Percentiles rank a stretch among this genome's conserved stretches.
These are phyloP conservation scores for Haplosporangium sp. DNA, from an alignment of 371 early-diverging fungal species.

Conservation along the genomic window DNA sequence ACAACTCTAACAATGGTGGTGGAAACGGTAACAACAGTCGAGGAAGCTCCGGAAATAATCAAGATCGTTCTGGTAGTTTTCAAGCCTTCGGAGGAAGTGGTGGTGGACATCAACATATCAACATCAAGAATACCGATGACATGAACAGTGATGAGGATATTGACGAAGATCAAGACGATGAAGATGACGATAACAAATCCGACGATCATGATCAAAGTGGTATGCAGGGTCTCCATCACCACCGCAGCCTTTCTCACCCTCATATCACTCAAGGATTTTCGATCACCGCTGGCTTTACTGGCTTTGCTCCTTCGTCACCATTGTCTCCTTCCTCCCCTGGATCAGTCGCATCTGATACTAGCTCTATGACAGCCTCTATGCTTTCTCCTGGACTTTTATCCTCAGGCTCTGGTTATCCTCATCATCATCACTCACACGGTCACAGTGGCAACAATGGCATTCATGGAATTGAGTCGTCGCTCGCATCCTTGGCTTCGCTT, in stretches of 20 bases:
- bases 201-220: slow-evolving; percentile 11
- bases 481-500: slow-evolving; percentile 49
- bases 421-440: slow-evolving; percentile 16
- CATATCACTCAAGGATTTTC: slow-evolving; percentile 51
- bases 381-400: slow-evolving; percentile 36
- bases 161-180: slow-evolving; percentile 37
- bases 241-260: slow-evolving; percentile 39
- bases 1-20: neutral
- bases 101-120: slow-evolving; percentile 43
- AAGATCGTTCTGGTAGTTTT: slow-evolving; percentile 11
- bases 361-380: slow-evolving; percentile 44
- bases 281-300: slow-evolving; percentile 27
- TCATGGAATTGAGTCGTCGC: slow-evolving; percentile 48
- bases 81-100: slow-evolving; percentile 19
- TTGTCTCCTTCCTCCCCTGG: slow-evolving; percentile 49
- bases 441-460: slow-evolving; percentile 8
- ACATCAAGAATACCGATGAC: slow-evolving; percentile 40
- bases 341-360: slow-evolving; percentile 38
- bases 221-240: slow-evolving; percentile 31
- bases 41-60: slow-evolving; percentile 6
- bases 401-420: slow-evolving; percentile 12
- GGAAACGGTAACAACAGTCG: neutral
- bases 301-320: slow-evolving; percentile 40
- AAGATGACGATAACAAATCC: slow-evolving; percentile 15
- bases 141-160: slow-evolving; percentile 40